phyloP scores from a whole-genome alignment of 495 filamentous ascomycete species.

The Hyaloscypha hepaticicola region DNA sequence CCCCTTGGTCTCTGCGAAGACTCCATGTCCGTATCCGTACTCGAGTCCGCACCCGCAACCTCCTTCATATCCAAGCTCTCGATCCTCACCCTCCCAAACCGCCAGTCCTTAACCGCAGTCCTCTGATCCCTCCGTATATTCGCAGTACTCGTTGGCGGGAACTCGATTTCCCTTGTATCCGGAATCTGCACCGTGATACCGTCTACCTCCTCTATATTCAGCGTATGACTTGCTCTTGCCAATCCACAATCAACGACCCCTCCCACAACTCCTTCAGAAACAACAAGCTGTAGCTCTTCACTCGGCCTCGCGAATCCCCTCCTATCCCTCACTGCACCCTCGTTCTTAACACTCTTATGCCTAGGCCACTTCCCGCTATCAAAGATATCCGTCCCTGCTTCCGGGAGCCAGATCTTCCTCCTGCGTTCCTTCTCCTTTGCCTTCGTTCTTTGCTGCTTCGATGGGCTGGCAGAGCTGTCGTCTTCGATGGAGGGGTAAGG shows the following conservation, averaged over 20 bases:
- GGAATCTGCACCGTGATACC: neutral
- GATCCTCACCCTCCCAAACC: conserved; percentile 61
- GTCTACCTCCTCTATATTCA: conserved; percentile 2
- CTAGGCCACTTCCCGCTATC: conserved; percentile 38
- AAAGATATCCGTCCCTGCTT: conserved; percentile 49
- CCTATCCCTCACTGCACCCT: conserved; percentile 16
- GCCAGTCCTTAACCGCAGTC: conserved; percentile 49
- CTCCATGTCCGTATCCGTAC: neutral
- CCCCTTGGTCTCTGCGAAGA: conserved; percentile 12
- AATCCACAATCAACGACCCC: conserved; percentile 32
- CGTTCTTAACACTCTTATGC: conserved; percentile 30
- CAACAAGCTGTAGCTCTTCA: neutral
- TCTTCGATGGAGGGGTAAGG: conserved; percentile 39
- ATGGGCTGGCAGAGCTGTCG: neutral
- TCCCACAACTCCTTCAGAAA: neutral
- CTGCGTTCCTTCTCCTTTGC: conserved; percentile 10
- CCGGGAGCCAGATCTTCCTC: conserved; percentile 39
- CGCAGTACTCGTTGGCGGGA: conserved; percentile 11
- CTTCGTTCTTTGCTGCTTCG: conserved; percentile 13
- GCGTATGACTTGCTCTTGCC: conserved; percentile 3
- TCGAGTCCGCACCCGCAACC: neutral
- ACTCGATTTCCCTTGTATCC: conserved; percentile 3
- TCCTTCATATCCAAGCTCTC: conserved; percentile 65
- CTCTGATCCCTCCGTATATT: conserved; percentile 12
- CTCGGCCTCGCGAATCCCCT: conserved; percentile 14